Evolutionary conservation across 345 rosid species (phyloP).

Genomic region (Reutealis trisperma): DNA sequence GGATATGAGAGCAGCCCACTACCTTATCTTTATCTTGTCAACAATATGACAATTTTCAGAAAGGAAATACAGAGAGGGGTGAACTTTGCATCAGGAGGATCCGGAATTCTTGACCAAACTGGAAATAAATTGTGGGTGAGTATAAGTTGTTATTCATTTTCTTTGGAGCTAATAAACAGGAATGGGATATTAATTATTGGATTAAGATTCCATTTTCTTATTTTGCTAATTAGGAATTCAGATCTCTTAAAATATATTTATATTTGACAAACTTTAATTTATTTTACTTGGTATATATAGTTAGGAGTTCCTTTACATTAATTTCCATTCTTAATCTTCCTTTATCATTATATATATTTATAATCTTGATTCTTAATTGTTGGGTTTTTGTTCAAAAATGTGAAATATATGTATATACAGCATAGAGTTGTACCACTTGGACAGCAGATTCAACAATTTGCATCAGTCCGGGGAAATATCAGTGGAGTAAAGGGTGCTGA

Average conservation of each 20-base stretch:
- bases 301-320: too few relatives aligned
- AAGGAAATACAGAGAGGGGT: slow-evolving; percentile 25
- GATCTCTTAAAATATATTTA: too few relatives aligned
- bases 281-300: too few relatives aligned
- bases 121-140: slow-evolving; percentile 27
- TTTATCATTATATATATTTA: too few relatives aligned
- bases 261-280: too few relatives aligned
- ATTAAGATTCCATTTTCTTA: too few relatives aligned
- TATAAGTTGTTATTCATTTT: too few relatives aligned
- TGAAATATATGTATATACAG: slow-evolving; percentile 11
- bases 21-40: slow-evolving; percentile 28
- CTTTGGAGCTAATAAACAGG: too few relatives aligned
- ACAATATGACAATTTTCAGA: slow-evolving; percentile 6
- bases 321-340: too few relatives aligned
- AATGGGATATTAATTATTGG: too few relatives aligned
- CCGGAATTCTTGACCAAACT: slow-evolving; percentile 26
- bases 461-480: slow-evolving; percentile 18
- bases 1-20: slow-evolving; percentile 35
- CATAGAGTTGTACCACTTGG: slow-evolving; percentile 22
- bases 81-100: slow-evolving; percentile 22
- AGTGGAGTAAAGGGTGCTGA: slow-evolving; percentile 14
- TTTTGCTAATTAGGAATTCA: too few relatives aligned
- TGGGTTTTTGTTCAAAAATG: background rate
- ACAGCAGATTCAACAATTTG: slow-evolving; percentile 41
- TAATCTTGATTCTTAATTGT: slow-evolving; percentile 1